These are phyloP conservation scores for Diaporthe destruens DNA, from an alignment of 2,329 filamentous ascomycete genomes.

Conservation along the genomic window DNA sequence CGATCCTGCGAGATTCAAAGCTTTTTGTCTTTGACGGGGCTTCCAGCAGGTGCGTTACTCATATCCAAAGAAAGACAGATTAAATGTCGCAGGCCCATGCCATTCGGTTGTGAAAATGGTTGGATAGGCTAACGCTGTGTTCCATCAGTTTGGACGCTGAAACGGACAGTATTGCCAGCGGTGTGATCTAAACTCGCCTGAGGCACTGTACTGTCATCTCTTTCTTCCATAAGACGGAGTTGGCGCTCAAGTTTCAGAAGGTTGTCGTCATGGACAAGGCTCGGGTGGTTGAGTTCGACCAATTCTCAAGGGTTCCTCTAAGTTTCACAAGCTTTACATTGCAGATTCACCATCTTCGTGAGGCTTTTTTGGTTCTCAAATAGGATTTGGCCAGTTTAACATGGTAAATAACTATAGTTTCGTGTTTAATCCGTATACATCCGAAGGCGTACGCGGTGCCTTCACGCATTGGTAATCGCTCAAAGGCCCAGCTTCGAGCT, in stretches of 20 bases:
- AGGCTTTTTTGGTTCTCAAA: no score
- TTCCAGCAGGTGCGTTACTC: conserved; percentile 31
- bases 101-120: not conserved
- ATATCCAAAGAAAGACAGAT: not conserved
- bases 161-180: not conserved
- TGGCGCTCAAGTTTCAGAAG: not conserved
- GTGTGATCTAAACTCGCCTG: not conserved
- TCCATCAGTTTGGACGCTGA: not conserved
- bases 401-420: no score
- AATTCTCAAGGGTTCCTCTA: not conserved
- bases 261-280: not conserved
- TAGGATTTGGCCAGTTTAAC: no score
- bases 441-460: no score
- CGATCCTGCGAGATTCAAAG: conserved; percentile 63
- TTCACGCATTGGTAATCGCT: no score
- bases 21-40: conserved; percentile 72
- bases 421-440: no score
- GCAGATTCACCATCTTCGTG: no score
- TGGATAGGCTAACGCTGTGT: not conserved
- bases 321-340: no score
- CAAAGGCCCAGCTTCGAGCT: no score
- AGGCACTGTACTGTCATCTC: not conserved
- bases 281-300: not conserved
- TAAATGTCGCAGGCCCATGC: not conserved
- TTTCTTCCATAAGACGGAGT: not conserved